Percentiles rank a stretch among this genome's conserved stretches.
Evolutionary conservation across 768 basidiomycete genomes (phyloP).

Genomic region (Tephrocybe sp.): DNA sequence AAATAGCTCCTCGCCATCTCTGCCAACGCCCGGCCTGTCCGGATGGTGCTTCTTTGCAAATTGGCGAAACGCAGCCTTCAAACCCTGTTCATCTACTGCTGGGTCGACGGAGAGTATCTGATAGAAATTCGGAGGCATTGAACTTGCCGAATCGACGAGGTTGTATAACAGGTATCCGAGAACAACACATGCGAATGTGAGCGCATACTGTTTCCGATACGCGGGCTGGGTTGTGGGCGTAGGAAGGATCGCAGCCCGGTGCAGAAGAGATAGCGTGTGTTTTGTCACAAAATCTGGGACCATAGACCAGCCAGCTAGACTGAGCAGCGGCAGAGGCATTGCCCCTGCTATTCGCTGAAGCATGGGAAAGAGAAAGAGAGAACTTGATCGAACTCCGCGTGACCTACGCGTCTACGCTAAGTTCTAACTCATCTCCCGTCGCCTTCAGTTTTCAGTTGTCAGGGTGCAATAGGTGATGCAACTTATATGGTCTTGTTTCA

Average conservation of each 20-base stretch:
- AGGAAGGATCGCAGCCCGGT: conserved; percentile 30
- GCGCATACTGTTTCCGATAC: conserved; percentile 59
- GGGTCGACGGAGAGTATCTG: conserved; percentile 64
- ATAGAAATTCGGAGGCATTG: conserved; percentile 73
- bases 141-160: conserved; percentile 51
- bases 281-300: conserved; percentile 62
- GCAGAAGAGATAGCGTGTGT: conserved; percentile 44
- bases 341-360: conserved; percentile 8
- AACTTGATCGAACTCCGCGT: not conserved
- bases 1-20: conserved; percentile 59
- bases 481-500: too few relatives aligned
- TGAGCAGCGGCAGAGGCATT: conserved; percentile 27
- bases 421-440: too few relatives aligned
- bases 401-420: too few relatives aligned
- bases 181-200: conserved; percentile 61
- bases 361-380: conserved; percentile 2
- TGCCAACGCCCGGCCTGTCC: conserved; percentile 61
- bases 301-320: conserved; percentile 62
- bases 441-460: too few relatives aligned
- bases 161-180: conserved; percentile 67
- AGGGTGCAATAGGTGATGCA: too few relatives aligned
- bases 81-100: conserved; percentile 57
- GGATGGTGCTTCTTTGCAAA: conserved; percentile 79
- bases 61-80: conserved; percentile 71
- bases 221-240: conserved; percentile 29